These are phyloP conservation scores for Petunia hybrid DNA, from an alignment of 305 asterid genomes.

Conservation along the genomic window DNA sequence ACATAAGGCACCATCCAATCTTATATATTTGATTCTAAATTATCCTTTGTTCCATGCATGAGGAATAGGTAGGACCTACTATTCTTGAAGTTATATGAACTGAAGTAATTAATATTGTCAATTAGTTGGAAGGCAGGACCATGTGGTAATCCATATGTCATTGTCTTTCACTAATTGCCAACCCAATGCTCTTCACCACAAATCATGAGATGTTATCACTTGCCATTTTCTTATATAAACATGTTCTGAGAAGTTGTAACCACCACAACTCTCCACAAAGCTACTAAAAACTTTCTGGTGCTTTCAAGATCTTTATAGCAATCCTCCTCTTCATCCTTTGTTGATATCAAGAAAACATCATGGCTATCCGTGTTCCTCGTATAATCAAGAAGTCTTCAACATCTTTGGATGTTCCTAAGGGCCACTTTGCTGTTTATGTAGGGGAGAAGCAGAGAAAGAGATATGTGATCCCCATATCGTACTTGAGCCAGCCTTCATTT, in stretches of 20 bases:
- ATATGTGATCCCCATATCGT: conserved; percentile 38
- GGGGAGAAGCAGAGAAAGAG: conserved; percentile 34
- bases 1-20: background rate
- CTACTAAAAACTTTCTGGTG: background rate
- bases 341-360: background rate
- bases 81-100: too few species aligned
- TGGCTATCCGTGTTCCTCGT: conserved; percentile 20
- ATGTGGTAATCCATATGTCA: background rate
- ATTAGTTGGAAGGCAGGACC: background rate
- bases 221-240: conserved; percentile 8
- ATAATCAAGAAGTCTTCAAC: conserved; percentile 6
- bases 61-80: background rate
- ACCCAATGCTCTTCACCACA: background rate
- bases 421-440: conserved; percentile 30
- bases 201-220: background rate
- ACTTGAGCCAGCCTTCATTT: conserved; percentile 43
- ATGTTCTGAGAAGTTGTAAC: background rate
- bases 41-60: conserved; percentile 4
- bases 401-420: conserved; percentile 27
- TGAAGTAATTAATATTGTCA: background rate
- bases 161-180: background rate
- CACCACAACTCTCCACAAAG: background rate
- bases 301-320: background rate
- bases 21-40: background rate
- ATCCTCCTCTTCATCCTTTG: background rate